Conservation (phyloP, 2,329 filamentous ascomycete species). For the Stachybotrys elegans region DNA sequence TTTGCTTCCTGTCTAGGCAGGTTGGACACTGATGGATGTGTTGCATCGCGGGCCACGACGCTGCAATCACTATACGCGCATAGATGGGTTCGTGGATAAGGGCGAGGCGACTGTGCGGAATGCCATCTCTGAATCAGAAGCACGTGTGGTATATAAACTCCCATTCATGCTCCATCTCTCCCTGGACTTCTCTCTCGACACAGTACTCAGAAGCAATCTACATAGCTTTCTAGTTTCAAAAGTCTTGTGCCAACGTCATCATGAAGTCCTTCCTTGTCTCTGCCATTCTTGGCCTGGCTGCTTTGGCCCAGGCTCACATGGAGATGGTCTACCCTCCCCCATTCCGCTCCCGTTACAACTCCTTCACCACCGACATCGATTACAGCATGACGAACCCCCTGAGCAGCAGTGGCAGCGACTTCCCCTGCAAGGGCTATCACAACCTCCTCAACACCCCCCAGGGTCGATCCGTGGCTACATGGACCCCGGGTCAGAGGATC, state of each 20-base stretch:
- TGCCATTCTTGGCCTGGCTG: neutral
- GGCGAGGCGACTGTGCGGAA: too few species aligned
- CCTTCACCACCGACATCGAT: slow-evolving; percentile 42
- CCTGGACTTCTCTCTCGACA: too few species aligned
- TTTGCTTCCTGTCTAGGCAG: too few species aligned
- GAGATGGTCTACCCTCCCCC: slow-evolving; percentile 2
- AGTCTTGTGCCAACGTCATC: neutral
- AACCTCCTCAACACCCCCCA: slow-evolving; percentile 16
- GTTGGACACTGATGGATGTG: too few species aligned
- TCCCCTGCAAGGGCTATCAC: slow-evolving; percentile 65
- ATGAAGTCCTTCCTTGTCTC: neutral
- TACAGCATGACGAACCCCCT: slow-evolving; percentile 68
- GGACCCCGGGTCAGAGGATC: slow-evolving; percentile 47
- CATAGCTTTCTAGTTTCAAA: too few species aligned
- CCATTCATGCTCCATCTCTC: too few species aligned
- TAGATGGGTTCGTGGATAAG: too few species aligned
- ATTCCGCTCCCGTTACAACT: slow-evolving; percentile 3
- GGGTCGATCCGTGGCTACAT: slow-evolving; percentile 42
- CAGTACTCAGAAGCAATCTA: too few species aligned
- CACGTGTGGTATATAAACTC: too few species aligned
- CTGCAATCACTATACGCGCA: too few species aligned
- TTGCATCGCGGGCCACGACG: too few species aligned
- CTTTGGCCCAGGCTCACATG: slow-evolving; percentile 1
- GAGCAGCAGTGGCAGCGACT: slow-evolving; percentile 53
- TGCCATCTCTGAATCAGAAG: too few species aligned